phyloP scores from a whole-genome alignment of 2,329 filamentous ascomycete species.

The Xylariaceae sp. region DNA sequence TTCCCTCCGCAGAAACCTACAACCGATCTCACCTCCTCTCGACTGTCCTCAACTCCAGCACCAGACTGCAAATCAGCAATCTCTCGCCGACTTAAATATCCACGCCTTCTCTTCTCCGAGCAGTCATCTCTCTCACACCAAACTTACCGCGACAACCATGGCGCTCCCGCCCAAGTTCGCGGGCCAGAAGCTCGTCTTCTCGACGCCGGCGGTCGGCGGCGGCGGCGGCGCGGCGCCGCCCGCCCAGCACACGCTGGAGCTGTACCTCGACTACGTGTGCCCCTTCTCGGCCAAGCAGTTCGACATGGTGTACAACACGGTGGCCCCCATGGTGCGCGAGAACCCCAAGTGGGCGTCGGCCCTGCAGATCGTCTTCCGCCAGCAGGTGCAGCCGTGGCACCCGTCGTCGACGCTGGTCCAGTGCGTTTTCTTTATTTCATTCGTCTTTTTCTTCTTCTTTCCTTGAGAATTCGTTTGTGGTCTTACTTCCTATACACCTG shows the following conservation, averaged over 20 bases:
- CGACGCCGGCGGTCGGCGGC: constrained; percentile 24
- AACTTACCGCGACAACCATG: no score
- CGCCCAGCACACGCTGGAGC: constrained; percentile 51
- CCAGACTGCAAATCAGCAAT: no score
- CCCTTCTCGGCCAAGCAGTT: constrained; percentile 65
- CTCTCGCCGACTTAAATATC: no score
- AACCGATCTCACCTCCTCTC: no score
- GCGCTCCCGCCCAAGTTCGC: constrained; percentile 71
- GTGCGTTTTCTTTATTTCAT: no score
- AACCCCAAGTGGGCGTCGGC: constrained; percentile 49
- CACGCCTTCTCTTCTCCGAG: no score
- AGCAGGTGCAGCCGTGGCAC: constrained; percentile 93
- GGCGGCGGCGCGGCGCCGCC: constrained; percentile 30
- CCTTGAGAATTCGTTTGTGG: no score
- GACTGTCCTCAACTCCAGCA: no score
- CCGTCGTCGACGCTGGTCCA: constrained; percentile 74
- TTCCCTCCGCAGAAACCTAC: no score
- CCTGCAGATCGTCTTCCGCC: constrained; percentile 75
- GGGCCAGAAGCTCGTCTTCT: constrained; percentile 57
- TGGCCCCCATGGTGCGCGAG: constrained; percentile 56
- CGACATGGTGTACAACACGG: constrained; percentile 60
- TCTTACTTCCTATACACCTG: no score
- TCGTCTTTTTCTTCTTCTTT: no score
- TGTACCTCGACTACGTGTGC: constrained; percentile 86
- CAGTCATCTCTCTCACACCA: no score